Evolutionary conservation across 2,329 filamentous ascomycete genomes (phyloP).

Genomic region (Sporothrix sp.): DNA sequence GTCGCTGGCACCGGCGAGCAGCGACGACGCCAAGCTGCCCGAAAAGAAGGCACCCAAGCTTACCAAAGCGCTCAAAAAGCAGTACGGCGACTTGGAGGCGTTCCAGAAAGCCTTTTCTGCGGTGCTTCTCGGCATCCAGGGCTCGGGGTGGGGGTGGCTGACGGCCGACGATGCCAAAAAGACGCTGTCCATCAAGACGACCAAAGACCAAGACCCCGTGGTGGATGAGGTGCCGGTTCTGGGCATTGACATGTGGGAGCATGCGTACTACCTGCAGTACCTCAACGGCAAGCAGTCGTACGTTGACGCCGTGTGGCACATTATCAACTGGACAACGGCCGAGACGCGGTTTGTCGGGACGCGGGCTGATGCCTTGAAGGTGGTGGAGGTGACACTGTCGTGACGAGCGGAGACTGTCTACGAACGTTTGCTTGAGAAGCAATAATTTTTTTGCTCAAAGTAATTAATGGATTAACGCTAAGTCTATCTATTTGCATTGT

Average conservation of each 20-base stretch:
- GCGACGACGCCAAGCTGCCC: conserved; percentile 45
- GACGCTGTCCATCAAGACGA: conserved; percentile 63
- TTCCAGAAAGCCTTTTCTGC: conserved; percentile 60
- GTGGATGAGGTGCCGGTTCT: conserved; percentile 56
- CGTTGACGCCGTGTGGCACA: conserved; percentile 65
- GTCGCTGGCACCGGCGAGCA: conserved; percentile 54
- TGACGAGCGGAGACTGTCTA: no score
- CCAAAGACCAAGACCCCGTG: conserved; percentile 75
- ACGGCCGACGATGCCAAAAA: conserved; percentile 34
- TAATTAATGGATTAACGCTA: conserved; percentile 1
- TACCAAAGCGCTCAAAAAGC: conserved; percentile 46
- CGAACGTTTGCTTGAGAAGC: no score
- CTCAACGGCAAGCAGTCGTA: conserved; percentile 67
- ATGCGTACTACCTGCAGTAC: conserved; percentile 84
- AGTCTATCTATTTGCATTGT: conserved; percentile 6
- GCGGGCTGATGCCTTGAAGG: conserved; percentile 35
- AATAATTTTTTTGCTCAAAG: no score
- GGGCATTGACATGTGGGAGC: conserved; percentile 87
- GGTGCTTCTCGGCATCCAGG: conserved; percentile 61
- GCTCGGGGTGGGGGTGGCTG: conserved; percentile 83
- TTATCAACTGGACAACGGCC: conserved; percentile 67
- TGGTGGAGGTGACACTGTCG: conserved; percentile 25
- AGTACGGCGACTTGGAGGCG: conserved; percentile 56
- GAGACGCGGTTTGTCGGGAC: conserved; percentile 50
- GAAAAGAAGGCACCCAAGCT: conserved; percentile 36